Evolutionary conservation across 306 rosid genomes (phyloP).

Genomic region (Cicer pinnatifidum): DNA sequence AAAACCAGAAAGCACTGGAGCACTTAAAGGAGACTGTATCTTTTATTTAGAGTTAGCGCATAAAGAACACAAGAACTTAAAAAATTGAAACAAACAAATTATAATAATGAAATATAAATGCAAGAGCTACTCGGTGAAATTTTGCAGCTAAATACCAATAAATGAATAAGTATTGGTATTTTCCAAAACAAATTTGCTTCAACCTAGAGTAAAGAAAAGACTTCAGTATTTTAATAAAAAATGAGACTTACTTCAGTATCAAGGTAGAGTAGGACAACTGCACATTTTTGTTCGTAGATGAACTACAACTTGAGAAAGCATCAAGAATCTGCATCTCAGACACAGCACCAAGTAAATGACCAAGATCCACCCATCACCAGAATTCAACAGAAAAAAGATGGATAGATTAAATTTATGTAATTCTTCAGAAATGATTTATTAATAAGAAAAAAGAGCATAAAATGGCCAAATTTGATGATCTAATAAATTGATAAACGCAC

Average conservation of each 20-base stretch:
- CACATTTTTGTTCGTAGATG: constrained; percentile 81
- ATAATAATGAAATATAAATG: constrained; percentile 21
- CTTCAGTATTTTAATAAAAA: background rate
- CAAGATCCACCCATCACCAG: background rate
- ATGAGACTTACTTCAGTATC: constrained; percentile 78
- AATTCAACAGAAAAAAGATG: background rate
- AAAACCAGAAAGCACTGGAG: constrained; percentile 29
- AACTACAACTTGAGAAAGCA: constrained; percentile 75
- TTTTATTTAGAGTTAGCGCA: constrained; percentile 31
- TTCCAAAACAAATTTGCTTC: constrained; percentile 13
- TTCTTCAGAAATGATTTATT: constrained; percentile 11
- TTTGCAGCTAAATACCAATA: constrained; percentile 28
- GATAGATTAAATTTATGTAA: background rate
- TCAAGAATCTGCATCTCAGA: constrained; percentile 79
- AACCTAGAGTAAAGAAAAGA: constrained; percentile 19
- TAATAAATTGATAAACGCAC: constrained; percentile 6
- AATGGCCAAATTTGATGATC: background rate
- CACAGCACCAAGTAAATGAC: constrained; percentile 28
- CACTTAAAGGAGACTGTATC: constrained; percentile 28
- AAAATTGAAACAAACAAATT: constrained; percentile 22
- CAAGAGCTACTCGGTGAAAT: constrained; percentile 1
- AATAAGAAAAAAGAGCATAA: constrained; percentile 8
- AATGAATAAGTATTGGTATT: constrained; percentile 4
- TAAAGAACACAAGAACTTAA: background rate
- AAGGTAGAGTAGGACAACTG: constrained; percentile 82